These are phyloP conservation scores for Lichtheimia ornata DNA, from an alignment of 371 early-diverging fungal genomes.

Conservation along the genomic window DNA sequence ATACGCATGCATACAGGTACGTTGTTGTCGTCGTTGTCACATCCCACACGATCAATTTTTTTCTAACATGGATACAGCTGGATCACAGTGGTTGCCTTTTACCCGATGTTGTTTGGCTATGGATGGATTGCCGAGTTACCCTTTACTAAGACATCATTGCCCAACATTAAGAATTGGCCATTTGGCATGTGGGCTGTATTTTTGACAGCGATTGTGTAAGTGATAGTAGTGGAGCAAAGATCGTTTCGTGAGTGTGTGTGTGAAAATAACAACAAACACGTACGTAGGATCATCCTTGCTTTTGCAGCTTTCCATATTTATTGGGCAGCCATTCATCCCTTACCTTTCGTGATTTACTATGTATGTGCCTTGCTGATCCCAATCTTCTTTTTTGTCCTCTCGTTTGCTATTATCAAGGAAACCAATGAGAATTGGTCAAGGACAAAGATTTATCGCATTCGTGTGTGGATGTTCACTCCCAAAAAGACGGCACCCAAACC, in stretches of 20 bases:
- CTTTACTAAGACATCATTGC: slow-evolving; percentile 71
- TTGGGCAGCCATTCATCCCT: slow-evolving; percentile 34
- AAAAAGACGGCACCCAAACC: not conserved
- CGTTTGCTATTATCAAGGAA: slow-evolving; percentile 45
- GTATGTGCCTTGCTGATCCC: slow-evolving; percentile 62
- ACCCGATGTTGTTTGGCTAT: slow-evolving; percentile 72
- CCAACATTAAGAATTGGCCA: slow-evolving; percentile 73
- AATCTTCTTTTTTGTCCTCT: slow-evolving; percentile 38
- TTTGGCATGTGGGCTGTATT: slow-evolving; percentile 69
- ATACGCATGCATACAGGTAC: slow-evolving; percentile 68
- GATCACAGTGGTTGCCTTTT: slow-evolving; percentile 73
- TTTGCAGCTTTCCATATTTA: slow-evolving; percentile 66
- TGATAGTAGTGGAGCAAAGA: not conserved
- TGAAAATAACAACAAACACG: not conserved
- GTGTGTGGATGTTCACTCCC: slow-evolving; percentile 4
- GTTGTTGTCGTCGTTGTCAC: not conserved
- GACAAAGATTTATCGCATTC: slow-evolving; percentile 15
- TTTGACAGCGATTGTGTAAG: slow-evolving; percentile 54
- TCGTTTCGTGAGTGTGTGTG: not conserved
- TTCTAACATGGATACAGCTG: slow-evolving; percentile 42
- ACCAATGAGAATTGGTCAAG: slow-evolving; percentile 42
- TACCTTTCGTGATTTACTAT: slow-evolving; percentile 58
- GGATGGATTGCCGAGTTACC: slow-evolving; percentile 71
- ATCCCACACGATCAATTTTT: not conserved
- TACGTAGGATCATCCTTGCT: slow-evolving; percentile 47